phyloP scores from a whole-genome alignment of 371 early-diverging fungal genomes.

The Circinella umbellata region DNA sequence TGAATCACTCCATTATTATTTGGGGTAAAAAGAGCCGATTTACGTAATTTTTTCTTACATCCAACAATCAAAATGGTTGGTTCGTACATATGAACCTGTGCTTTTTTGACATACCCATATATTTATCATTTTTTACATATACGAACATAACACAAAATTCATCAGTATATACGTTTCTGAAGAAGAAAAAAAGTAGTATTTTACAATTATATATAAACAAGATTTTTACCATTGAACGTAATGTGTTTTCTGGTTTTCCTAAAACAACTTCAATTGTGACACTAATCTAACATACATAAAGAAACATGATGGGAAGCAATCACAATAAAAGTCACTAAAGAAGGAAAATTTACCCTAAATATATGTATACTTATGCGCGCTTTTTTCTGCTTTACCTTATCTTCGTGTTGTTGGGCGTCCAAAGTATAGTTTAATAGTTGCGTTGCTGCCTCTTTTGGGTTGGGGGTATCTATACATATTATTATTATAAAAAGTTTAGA shows the following conservation, averaged over 20 bases:
- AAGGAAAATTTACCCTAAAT: conserved; percentile 7
- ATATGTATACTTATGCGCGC: not conserved
- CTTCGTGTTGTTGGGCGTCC: conserved; percentile 9
- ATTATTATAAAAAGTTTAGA: not conserved
- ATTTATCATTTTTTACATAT: too few relatives aligned
- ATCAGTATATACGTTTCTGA: not conserved
- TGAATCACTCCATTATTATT: conserved; percentile 16
- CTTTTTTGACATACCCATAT: not conserved
- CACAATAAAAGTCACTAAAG: not conserved
- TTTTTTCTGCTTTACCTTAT: not conserved
- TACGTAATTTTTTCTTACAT: conserved; percentile 12
- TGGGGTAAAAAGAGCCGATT: conserved; percentile 1
- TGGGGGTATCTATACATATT: conserved; percentile 8
- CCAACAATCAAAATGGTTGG: conserved; percentile 21
- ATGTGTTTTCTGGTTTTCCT: conserved; percentile 8
- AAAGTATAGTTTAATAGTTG: conserved; percentile 1
- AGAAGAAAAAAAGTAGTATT: too few relatives aligned
- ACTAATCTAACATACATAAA: not conserved
- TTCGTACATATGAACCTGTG: conserved; percentile 22
- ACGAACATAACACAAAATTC: not conserved
- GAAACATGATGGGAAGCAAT: not conserved
- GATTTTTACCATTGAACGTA: conserved; percentile 16
- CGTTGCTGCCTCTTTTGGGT: not conserved
- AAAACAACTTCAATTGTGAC: conserved; percentile 8
- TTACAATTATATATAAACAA: too few relatives aligned